Percentiles rank a stretch among this genome's conserved stretches.
Evolutionary conservation across 805 yeast genomes (phyloP).

Genomic region (Torulaspora microellipsoides): DNA sequence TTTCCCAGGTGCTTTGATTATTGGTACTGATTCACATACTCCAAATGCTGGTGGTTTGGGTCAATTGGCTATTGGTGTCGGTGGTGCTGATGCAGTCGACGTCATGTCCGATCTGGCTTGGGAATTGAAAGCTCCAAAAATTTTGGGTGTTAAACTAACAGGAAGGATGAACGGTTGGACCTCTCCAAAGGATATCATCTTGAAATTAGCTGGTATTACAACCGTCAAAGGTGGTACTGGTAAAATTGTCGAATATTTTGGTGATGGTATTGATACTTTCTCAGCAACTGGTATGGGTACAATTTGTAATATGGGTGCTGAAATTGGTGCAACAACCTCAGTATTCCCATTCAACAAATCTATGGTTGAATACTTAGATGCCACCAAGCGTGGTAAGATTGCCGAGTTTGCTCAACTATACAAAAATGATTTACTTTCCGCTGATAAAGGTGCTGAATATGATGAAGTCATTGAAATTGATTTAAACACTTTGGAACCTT

Average conservation of each 20-base stretch:
- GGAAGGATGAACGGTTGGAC: slow-evolving; percentile 94
- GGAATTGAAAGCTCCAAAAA: slow-evolving; percentile 97
- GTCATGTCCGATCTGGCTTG: slow-evolving; percentile 91
- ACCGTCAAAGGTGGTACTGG: slow-evolving; percentile 99
- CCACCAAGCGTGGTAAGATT: slow-evolving; percentile 81
- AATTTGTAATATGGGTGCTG: slow-evolving; percentile 99
- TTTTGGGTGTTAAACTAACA: slow-evolving; percentile 89
- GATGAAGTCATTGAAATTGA: slow-evolving; percentile 91
- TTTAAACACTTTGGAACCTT: slow-evolving; percentile 86
- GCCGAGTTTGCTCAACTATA: slow-evolving; percentile 74
- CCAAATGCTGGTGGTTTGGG: slow-evolving; percentile 99
- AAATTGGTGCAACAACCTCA: slow-evolving; percentile 97
- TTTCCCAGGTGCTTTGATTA: slow-evolving; percentile 93
- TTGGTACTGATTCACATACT: slow-evolving; percentile 97
- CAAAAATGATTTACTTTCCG: slow-evolving; percentile 64
- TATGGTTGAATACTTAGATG: slow-evolving; percentile 79
- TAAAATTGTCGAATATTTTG: slow-evolving; percentile 91
- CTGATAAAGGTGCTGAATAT: slow-evolving; percentile 91
- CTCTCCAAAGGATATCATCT: slow-evolving; percentile 93
- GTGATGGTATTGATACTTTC: slow-evolving; percentile 88
- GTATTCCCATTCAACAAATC: slow-evolving; percentile 94
- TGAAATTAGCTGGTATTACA: slow-evolving; percentile 86
- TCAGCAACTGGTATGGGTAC: slow-evolving; percentile 99
- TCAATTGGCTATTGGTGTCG: slow-evolving; percentile 97
- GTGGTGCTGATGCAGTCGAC: slow-evolving; percentile 99